Base-by-base conservation (phyloP, 331 rosid genomes). In the Stylosanthes scabra region DNA sequence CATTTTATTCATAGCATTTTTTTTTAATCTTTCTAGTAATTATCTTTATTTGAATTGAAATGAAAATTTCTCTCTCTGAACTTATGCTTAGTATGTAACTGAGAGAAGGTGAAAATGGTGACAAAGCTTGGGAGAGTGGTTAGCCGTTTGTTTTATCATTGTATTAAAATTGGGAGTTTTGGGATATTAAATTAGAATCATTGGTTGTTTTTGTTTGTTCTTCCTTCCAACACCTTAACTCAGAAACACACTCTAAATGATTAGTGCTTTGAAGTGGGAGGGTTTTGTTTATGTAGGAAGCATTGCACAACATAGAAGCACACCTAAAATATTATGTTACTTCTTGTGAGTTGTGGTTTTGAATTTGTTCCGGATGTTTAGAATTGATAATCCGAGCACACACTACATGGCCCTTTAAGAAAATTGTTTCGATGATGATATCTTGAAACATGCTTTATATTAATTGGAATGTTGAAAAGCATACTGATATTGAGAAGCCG, bases 401-500 rank as follows among this genome's bases (percentile, higher is more conserved):
- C 10, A 25, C 45, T 20, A 44, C 15, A 8, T 39, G 37, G 15
- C 72, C 39, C 31, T 11, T 59, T 50, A 3, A 34, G 39, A 27
- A 47, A 37, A 8, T 66, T 59, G 74, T 11, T 28, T 67, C 59
- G 0, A 12, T 28, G 51, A 54, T 66, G 14, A 11, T 59, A 37
- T 66, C 28, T 62, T 2, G 52, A 47, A 57, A 39, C 78, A 50
- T 27, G 7, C 46, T 28, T 9, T 52, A 67, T 20, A 14, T 25
- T 70, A 42, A 70, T 65, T 70, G 42, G 73, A 71, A 27, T 37
- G 54, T 39, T 58, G 49, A 20, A 66, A 59, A 68, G 40, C 71
- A 52, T 72, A 11, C 45, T 46, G 74, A 80, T 60, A 68, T n/a
- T 50, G 34, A 6, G 37, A 31, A 14, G 59, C 63, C 47, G 28